Evolutionary conservation across 306 rosid species (phyloP), one percentile per base, ranked within the genome.

Genomic region (Echinosophora koreensis): DNA sequence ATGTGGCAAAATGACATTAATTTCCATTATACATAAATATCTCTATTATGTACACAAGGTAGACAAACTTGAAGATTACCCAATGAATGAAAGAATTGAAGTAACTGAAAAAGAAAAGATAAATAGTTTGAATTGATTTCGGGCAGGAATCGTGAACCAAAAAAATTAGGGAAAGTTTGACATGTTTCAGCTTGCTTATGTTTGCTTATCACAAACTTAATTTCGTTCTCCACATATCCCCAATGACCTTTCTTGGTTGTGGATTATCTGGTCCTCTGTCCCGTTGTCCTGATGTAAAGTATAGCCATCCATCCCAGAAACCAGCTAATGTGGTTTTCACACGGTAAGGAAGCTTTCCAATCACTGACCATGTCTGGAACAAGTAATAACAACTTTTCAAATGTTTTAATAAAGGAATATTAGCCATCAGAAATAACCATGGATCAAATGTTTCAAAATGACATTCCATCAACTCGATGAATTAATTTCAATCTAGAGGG

Each of bases 191-290:
- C 18, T 50, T 61, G 64, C 49, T 66, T 57, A 52, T 57, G 61
- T 50, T 6, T 55, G 84, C 27, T 70, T 51, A 76, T 44, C 34
- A 67, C 78, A 84, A 68, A 51, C 77, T 79, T 71, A 92, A 74
- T 76, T 90, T 94, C 5, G 98, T 89, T 83, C 98, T 89, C 91
- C 94, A 94, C 90, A 88, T 81, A 11, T 92, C 91, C 32, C 78
- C 86, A 57, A 94, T 35, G 2, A 94, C 98, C 80, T 76, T 13
- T 80, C 79, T 86, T 5, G 98, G 98, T 74, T 89, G 96, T 8
- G 97, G 98, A 73, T 94, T 90, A 61, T 92, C 97, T 0, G 97
- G 93, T 54, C 98, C 98, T 71, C 94, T 89, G 77, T 94, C 98
- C 47, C 98, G 65, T 82, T 94, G 97, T 54, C 98, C 97, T 0